These are phyloP conservation scores for Aureobasidium sp. DNA, from an alignment of 2,329 filamentous ascomycete genomes.

Conservation along the genomic window DNA sequence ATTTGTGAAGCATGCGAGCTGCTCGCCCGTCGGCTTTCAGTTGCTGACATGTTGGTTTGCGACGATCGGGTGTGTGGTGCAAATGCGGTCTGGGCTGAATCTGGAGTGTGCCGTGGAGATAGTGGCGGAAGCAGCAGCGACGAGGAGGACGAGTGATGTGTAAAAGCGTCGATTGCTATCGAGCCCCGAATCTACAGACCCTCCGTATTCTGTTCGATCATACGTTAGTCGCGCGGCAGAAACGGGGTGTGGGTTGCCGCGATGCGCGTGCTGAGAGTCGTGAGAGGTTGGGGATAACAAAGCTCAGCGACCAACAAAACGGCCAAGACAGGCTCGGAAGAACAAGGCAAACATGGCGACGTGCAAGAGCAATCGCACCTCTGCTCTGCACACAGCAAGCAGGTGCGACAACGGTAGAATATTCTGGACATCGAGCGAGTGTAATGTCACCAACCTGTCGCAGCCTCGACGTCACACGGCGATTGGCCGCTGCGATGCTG, in stretches of 20 bases:
- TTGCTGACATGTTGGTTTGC: constrained; percentile 17
- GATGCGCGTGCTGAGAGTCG: constrained; percentile 1
- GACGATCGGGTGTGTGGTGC: not conserved
- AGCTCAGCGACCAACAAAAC: constrained; percentile 13
- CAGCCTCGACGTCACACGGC: constrained; percentile 1
- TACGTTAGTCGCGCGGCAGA: constrained; percentile 7
- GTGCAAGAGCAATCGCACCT: not conserved
- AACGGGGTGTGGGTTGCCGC: not conserved
- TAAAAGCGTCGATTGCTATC: constrained; percentile 62
- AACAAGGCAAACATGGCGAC: not conserved
- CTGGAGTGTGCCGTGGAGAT: constrained; percentile 8
- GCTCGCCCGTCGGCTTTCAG: constrained; percentile 12
- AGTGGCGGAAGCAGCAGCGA: constrained; percentile 18
- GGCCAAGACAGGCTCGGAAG: not conserved
- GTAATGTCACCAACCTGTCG: not conserved
- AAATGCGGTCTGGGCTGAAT: not conserved
- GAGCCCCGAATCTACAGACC: constrained; percentile 49
- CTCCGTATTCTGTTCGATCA: not conserved
- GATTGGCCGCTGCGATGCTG: not conserved
- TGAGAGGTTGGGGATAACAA: constrained; percentile 2
- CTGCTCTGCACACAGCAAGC: not conserved
- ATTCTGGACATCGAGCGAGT: not conserved
- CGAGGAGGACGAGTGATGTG: constrained; percentile 49
- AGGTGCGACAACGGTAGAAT: not conserved
- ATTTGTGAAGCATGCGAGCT: constrained; percentile 12